phyloP scores from a whole-genome alignment of 179 eudicot genomes.

The Silene vulgaris region DNA sequence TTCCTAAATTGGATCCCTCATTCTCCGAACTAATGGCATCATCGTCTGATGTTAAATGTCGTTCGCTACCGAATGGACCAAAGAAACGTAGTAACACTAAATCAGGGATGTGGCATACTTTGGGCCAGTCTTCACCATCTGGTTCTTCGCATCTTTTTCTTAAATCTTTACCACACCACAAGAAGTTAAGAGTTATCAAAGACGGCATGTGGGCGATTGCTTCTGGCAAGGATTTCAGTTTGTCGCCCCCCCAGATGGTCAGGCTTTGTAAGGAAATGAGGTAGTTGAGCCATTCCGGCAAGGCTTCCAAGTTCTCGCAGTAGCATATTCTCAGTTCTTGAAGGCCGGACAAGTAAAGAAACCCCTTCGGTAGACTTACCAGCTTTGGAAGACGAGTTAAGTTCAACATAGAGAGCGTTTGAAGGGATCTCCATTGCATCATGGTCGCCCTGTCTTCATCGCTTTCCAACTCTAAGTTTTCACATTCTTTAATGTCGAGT shows the following conservation, averaged over 20 bases:
- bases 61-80: too few species aligned
- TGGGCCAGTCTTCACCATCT: constrained; percentile 11
- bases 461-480: neutral
- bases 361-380: neutral
- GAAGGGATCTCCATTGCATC: neutral
- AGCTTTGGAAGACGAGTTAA: neutral
- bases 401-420: neutral
- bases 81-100: too few species aligned
- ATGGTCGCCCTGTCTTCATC: neutral
- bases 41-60: too few species aligned
- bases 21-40: too few species aligned
- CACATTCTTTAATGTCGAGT: neutral
- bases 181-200: neutral
- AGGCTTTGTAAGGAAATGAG: neutral
- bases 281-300: neutral
- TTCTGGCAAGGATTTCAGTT: neutral
- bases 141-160: neutral
- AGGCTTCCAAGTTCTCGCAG: neutral
- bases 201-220: neutral
- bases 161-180: neutral
- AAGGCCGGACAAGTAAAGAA: constrained; percentile 3
- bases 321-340: neutral
- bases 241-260: neutral
- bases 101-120: neutral
- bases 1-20: too few species aligned